Base-by-base conservation (phyloP, 805 yeast genomes). In the Saccharomyces jurei region DNA sequence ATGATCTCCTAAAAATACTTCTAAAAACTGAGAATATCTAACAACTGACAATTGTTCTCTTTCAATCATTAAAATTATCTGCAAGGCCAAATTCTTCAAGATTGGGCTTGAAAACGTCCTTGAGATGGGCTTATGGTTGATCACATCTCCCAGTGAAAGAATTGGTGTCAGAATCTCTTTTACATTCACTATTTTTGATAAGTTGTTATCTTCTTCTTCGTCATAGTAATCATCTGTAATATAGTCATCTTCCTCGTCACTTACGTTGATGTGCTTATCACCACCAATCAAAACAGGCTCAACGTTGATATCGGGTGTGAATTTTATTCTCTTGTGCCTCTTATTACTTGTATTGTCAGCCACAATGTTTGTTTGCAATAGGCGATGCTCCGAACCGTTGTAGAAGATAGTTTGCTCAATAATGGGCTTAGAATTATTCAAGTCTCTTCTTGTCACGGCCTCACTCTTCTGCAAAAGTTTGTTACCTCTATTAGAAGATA, bases 1-100 rank as follows among this genome's bases (percentile, higher is more conserved):
- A 66, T 89, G 92, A 65, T 92, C 98, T 4, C 97, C 97, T 50
- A 92, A 75, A 60, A 92, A 82, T 0, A 87, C 83, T 57, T 85
- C 87, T 70, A 94, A 77, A 48, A 92, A 75, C 62, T 81, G 82
- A 48, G 86, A 80, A 52, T 90, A 74, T 63, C 83, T 80, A 55
- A 83, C 82, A n/a, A 87, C 86, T 36, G 83, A 84, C 28, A 79
- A 77, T 63, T 89, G 96, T 65, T 94, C 99, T 46, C 80, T 79
- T 65, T 88, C 91, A 50, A 94, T 86, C 57, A 85, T 73, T 52
- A 86, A 86, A 27, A 91, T 81, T 17, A 94, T 81, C 57, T 89
- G 89, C 17, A 74, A 72, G 0, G 96, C 87, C 59, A 94, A 70
- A 44, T 78, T 74, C 50, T 78, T 76, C 46, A 88, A 71, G n/a